A percentile compares a stretch with the other conserved stretches of the same genome.
These are phyloP conservation scores for Coniochaeta ligniaria DNA, from an alignment of 2,329 filamentous ascomycete species.

Conservation along the genomic window DNA sequence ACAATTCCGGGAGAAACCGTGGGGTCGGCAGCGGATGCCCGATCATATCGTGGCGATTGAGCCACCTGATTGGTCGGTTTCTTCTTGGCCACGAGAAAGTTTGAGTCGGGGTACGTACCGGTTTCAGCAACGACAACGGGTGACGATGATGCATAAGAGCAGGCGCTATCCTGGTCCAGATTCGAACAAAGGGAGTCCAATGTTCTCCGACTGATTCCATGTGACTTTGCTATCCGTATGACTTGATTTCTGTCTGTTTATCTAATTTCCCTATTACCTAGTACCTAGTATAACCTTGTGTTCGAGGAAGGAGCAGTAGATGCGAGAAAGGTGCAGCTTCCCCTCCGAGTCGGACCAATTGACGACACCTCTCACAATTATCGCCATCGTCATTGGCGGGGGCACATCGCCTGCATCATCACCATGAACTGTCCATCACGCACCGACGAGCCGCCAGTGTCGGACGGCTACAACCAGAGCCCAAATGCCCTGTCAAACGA, in stretches of 20 bases:
- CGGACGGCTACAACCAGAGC: conserved; percentile 45
- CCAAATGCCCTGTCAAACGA: conserved; percentile 45
- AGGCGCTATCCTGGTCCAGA: not conserved
- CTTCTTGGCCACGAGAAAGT: not conserved
- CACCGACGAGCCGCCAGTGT: conserved; percentile 28
- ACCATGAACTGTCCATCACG: conserved; percentile 15
- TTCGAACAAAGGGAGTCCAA: not conserved
- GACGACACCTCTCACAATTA: not conserved
- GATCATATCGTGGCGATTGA: not conserved
- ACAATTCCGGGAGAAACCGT: conserved; percentile 1
- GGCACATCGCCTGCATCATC: not conserved
- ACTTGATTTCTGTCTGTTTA: not conserved
- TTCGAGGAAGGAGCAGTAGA: conserved; percentile 6
- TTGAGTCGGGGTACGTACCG: not conserved
- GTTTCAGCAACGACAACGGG: not conserved
- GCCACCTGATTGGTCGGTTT: not conserved
- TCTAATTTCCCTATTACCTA: no score
- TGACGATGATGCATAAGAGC: not conserved
- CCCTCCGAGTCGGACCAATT: not conserved
- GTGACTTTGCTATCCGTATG: not conserved
- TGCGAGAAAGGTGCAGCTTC: not conserved
- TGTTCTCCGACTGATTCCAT: not conserved
- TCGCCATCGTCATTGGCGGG: not conserved
- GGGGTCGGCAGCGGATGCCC: not conserved
- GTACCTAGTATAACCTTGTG: no score